These are phyloP conservation scores for Dalbergia oliveri DNA, from an alignment of 306 rosid species.

Conservation along the genomic window DNA sequence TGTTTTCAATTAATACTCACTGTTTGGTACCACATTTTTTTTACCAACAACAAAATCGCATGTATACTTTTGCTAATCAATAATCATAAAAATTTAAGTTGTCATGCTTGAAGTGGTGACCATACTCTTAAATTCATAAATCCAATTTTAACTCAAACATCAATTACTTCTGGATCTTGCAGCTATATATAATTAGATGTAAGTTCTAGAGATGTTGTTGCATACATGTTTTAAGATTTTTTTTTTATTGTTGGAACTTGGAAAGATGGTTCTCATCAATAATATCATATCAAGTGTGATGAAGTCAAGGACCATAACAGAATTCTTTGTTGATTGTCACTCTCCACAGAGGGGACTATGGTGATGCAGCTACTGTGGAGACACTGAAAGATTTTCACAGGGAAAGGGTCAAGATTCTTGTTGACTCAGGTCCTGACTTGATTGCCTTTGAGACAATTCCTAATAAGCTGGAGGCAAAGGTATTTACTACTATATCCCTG, in stretches of 20 bases:
- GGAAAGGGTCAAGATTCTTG: constrained; percentile 82
- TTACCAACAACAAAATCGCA: background rate
- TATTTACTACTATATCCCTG: constrained; percentile 19
- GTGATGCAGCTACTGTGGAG: constrained; percentile 66
- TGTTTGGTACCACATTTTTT: background rate
- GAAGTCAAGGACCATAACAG: constrained; percentile 2
- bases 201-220: too few species aligned
- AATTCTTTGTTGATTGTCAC: constrained; percentile 8
- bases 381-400: constrained; percentile 81
- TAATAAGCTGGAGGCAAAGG: constrained; percentile 83
- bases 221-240: too few species aligned
- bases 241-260: background rate
- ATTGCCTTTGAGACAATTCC: constrained; percentile 94
- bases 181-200: background rate
- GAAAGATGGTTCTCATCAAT: background rate
- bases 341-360: constrained; percentile 75
- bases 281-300: background rate
- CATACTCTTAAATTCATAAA: background rate
- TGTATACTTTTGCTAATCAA: background rate
- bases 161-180: background rate
- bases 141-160: background rate
- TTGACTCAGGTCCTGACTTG: constrained; percentile 77
- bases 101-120: constrained; percentile 4
- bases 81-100: background rate
- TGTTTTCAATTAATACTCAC: background rate